phyloP scores from a whole-genome alignment of 192 early-diverging fungal genomes.

The Backusella mclennaniae region DNA sequence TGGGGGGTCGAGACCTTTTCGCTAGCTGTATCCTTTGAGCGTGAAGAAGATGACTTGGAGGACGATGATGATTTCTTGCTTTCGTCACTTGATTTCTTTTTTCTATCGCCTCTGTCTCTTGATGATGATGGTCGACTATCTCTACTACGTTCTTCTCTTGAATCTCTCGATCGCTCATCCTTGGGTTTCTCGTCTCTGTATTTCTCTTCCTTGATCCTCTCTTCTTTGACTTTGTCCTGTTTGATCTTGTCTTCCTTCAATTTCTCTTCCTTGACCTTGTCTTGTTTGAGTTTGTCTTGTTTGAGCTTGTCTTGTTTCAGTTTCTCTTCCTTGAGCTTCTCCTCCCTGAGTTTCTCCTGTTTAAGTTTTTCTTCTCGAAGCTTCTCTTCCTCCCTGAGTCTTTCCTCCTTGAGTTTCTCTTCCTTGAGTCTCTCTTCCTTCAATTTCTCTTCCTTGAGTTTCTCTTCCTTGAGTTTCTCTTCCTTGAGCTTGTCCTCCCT shows the following conservation, averaged over 20 bases:
- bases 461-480: background rate
- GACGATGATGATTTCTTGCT: background rate
- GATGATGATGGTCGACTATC: background rate
- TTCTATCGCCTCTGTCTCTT: background rate
- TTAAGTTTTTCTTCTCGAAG: background rate
- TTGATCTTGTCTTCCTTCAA: background rate
- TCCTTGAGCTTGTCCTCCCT: background rate
- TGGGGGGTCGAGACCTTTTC: background rate
- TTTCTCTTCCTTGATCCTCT: background rate
- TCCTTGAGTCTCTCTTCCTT: background rate
- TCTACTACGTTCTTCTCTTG: background rate
- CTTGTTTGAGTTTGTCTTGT: background rate
- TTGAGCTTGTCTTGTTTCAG: background rate
- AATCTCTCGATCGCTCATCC: background rate
- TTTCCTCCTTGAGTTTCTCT: background rate
- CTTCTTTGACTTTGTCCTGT: background rate
- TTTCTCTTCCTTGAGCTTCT: background rate
- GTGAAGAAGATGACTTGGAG: background rate
- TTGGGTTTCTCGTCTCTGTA: background rate
- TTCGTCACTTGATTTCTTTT: background rate
- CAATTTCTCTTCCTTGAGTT: background rate
- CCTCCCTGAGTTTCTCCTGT: background rate
- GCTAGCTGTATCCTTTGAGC: background rate
- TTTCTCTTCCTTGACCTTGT: background rate
- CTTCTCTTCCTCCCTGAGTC: background rate